phyloP scores from a whole-genome alignment of 2,329 filamentous ascomycete genomes.

The Shiraia bambusicola region DNA sequence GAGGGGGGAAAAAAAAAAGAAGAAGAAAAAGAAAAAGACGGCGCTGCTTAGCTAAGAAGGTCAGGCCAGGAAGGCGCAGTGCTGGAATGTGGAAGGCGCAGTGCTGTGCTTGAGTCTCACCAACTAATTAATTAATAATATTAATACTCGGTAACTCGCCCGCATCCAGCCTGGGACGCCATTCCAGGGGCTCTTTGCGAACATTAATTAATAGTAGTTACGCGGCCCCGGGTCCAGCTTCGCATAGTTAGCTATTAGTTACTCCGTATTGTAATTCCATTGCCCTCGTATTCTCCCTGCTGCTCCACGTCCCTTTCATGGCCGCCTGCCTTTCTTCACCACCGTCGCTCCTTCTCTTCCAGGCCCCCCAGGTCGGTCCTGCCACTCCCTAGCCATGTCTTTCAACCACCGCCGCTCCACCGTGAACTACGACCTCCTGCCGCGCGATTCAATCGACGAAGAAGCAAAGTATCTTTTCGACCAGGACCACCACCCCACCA shows the following conservation, averaged over 20 bases:
- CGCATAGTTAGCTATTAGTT: too few relatives aligned
- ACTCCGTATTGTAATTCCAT: too few relatives aligned
- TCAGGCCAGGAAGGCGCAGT: too few relatives aligned
- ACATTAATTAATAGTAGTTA: too few relatives aligned
- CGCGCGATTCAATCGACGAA: constrained; percentile 31
- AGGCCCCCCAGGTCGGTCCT: constrained; percentile 3
- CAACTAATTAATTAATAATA: too few relatives aligned
- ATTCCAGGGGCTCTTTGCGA: background rate
- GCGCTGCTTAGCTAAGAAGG: too few relatives aligned
- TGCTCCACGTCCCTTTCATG: background rate
- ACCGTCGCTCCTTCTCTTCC: background rate
- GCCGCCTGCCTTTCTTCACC: background rate
- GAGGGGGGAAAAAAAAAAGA: too few relatives aligned
- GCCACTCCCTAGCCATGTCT: constrained; percentile 17
- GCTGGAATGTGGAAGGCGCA: too few relatives aligned
- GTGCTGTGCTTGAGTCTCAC: too few relatives aligned
- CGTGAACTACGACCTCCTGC: constrained; percentile 39
- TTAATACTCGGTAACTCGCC: background rate
- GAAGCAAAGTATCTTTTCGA: constrained; percentile 15
- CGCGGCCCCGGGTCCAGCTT: background rate
- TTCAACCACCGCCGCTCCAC: constrained; percentile 17
- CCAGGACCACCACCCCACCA: constrained; percentile 12
- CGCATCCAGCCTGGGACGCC: background rate
- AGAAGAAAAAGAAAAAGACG: too few relatives aligned
- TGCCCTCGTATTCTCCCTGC: too few relatives aligned